Evolutionary conservation across 805 yeast genomes (phyloP), one percentile per base, ranked within the genome.

Genomic region (Saturnispora mendoncae): DNA sequence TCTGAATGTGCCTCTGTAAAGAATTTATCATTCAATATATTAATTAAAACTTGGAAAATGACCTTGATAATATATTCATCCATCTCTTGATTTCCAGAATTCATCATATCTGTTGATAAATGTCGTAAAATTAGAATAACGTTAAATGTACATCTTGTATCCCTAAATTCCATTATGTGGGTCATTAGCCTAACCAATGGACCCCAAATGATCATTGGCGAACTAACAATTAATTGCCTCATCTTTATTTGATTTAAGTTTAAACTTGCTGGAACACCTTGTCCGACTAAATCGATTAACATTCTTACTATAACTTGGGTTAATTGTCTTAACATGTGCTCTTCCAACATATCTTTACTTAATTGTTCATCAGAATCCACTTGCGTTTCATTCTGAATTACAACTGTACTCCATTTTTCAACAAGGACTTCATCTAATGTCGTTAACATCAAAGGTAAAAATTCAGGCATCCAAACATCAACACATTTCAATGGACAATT

Each of bases 311-410:
- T 85, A 3, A 94, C 88, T 2, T 94, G 94, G 0, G 97, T 88
- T 30, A 92, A 71, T 58, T 92, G 97, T 51, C 98, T 70, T 45
- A 90, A 66, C 68, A 90, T 72, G 60, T 90, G 95, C 57, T 92
- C 98, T 51, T 90, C 97, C 84, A 92, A 81, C 94, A 92, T 92
- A 56, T 92, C 98, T 51, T 88, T 96, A n/a, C 92, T 80, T 53
- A 90, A 68, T 19, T 86, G 84, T 39, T 79, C 88, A 51, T 87
- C 95, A 46, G 78, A 80, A 42, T 62, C 66, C 28, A 34, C 39
- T 33, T 59, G 58, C 0, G 78, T 78, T 50, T 72, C 76, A 30
- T 71, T 60, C 48, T 74, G 77, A 29, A 74, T 54, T 3, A 82
- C 80, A 15, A 78, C 84, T 48, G 67, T 68, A 23, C 70, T 75